Evolutionary conservation across 2,329 filamentous ascomycete species (phyloP).

Genomic region (Periconia sp.): DNA sequence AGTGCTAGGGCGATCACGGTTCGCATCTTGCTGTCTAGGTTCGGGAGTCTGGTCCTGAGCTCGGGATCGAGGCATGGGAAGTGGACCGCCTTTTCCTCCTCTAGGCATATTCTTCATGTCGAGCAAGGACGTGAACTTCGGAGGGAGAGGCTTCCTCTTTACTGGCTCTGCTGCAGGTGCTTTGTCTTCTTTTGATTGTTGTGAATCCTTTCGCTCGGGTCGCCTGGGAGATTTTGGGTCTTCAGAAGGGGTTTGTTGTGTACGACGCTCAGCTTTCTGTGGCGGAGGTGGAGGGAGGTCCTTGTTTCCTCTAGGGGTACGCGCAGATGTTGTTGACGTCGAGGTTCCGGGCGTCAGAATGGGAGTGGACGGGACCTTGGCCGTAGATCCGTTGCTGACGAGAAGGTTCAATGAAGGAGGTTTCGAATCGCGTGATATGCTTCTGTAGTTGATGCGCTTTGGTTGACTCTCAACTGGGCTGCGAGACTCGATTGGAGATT

Average conservation of each 20-base stretch:
- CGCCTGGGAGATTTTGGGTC: conserved; percentile 23
- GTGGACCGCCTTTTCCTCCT: conserved; percentile 26
- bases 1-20: not conserved
- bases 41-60: conserved; percentile 15
- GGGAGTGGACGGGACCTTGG: conserved; percentile 30
- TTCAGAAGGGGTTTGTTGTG: conserved; percentile 18
- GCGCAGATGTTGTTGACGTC: conserved; percentile 12
- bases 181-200: conserved; percentile 22
- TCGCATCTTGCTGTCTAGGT: not conserved
- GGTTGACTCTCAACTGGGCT: conserved; percentile 22
- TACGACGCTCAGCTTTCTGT: conserved; percentile 31
- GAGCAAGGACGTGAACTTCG: conserved; percentile 30
- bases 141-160: conserved; percentile 30
- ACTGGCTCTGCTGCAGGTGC: conserved; percentile 14
- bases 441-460: conserved; percentile 33
- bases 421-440: conserved; percentile 37
- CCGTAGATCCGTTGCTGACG: conserved; percentile 43
- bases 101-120: conserved; percentile 32
- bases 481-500: conserved; percentile 15
- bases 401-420: conserved; percentile 37
- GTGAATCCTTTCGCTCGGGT: conserved; percentile 29
- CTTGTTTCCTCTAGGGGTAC: conserved; percentile 19
- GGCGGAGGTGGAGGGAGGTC: conserved; percentile 39
- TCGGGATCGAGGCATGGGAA: conserved; percentile 24
- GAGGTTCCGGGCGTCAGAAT: conserved; percentile 8